phyloP scores from a whole-genome alignment of 805 yeast species.

The Schwanniomyces occidentalis region DNA sequence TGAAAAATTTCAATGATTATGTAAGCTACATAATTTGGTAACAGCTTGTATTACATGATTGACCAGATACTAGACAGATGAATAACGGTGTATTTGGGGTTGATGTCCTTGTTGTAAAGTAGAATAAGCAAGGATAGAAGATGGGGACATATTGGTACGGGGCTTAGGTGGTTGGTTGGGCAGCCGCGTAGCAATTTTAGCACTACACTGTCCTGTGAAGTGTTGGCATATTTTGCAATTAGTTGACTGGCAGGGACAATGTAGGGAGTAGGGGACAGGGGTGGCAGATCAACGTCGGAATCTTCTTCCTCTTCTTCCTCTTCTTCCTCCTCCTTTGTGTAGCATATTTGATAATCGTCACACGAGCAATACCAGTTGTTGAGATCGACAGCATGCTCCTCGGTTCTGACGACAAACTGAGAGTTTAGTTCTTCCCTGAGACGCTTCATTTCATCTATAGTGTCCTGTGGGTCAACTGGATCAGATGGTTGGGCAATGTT shows the following conservation, averaged over 20 bases:
- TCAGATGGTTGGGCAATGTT: background rate
- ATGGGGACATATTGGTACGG: constrained; percentile 24
- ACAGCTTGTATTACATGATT: too few relatives aligned
- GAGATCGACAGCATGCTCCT: constrained; percentile 17
- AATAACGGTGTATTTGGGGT: background rate
- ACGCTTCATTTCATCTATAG: background rate
- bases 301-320: background rate
- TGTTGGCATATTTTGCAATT: background rate
- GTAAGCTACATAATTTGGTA: constrained; percentile 4
- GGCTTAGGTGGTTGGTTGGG: constrained; percentile 8
- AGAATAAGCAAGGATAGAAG: constrained; percentile 16
- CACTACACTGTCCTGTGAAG: background rate
- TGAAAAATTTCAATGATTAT: constrained; percentile 10
- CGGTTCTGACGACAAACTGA: background rate
- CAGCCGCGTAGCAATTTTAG: constrained; percentile 1
- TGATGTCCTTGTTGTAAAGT: constrained; percentile 3
- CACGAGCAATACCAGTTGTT: constrained; percentile 35
- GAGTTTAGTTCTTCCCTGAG: background rate
- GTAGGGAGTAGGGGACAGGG: background rate
- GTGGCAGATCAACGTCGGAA: too few relatives aligned
- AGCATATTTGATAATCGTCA: constrained; percentile 18
- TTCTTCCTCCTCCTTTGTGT: constrained; percentile 1
- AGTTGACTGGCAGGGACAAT: constrained; percentile 1
- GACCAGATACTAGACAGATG: too few relatives aligned
- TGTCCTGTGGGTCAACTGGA: background rate